Base-by-base conservation (phyloP, 257 asterid species). In the Asclepias syriaca region DNA sequence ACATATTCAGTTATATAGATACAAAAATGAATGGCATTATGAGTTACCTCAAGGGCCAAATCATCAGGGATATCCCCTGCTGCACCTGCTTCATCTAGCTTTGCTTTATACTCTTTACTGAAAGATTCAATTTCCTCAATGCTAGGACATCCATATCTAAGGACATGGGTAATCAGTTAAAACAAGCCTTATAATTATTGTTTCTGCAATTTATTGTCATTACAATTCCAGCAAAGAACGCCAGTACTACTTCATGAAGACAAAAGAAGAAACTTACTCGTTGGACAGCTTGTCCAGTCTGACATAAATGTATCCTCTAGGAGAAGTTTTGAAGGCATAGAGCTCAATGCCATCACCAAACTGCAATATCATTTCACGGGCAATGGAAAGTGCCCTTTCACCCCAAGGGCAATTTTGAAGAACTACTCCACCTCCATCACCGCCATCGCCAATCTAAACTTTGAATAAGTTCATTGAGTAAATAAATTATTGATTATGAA, bases 401-500 rank as follows among this genome's bases (percentile, higher is more conserved):
- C 97, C 99, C 99, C 99, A 94, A 6, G 76, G 60, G 77, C 99
- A 94, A 73, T 77, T 84, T 43, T 80, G 80, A 46, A 94, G 78
- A 66, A 84, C 93, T 7, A 94, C 80, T 57, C 99, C 99, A 55
- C 99, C 99, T 5, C 99, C 99, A 61, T 88, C 95, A 21, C 97
- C 97, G 14, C 99, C 99, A 81, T 94, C 99, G 8, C 95, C 96
- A 69, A 91, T 76, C 96, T 94, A 71, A 72, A 77, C 3, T 7
- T 76, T 70, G 64, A 70, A 37, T 60, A 55, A 69, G 0, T 48
- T 66, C 59, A 72, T 66, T 55, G 74, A 34, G 49, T 54, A 13
- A 39, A 7, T 22, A 53, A 65, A 21, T 18, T 14, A 51, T 5
- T 43, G 19, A 24, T n/a, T 1, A 27, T 45, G 0, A 66, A 74